These are phyloP conservation scores for Agaricus sinodeliciosus DNA, from an alignment of 768 basidiomycete species.

Conservation along the genomic window DNA sequence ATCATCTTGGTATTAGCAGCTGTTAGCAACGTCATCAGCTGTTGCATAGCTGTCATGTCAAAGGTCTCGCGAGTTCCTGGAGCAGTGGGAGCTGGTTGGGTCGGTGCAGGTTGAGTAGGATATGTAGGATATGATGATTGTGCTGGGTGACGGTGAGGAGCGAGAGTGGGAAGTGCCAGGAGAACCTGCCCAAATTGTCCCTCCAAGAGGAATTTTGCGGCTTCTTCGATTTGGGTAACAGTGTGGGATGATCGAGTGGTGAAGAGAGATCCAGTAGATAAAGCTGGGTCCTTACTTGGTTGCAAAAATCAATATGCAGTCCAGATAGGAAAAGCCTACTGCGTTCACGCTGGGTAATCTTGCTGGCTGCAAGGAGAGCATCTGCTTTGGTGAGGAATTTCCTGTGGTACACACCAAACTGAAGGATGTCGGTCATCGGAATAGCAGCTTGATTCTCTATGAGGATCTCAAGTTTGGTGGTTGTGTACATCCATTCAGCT, in stretches of 20 bases:
- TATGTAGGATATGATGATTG: neutral
- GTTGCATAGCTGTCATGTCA: neutral
- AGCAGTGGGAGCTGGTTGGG: neutral
- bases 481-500: neutral
- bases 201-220: neutral
- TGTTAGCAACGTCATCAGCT: neutral
- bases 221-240: slow-evolving; percentile 6
- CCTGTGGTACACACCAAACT: slow-evolving; percentile 11
- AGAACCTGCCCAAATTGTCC: neutral
- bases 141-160: neutral
- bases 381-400: neutral
- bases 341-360: slow-evolving; percentile 4
- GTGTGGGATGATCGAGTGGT: slow-evolving; percentile 11
- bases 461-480: slow-evolving; percentile 5
- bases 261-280: slow-evolving; percentile 7
- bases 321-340: slow-evolving; percentile 8
- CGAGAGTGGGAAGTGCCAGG: neutral
- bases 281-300: neutral
- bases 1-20: no score
- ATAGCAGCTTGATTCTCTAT: neutral
- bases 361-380: neutral
- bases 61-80: neutral
- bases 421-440: neutral
- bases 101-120: neutral
- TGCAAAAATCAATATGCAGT: slow-evolving; percentile 4